A percentile compares a stretch with the other conserved stretches of the same genome.
These are phyloP conservation scores for Clonostachys solani DNA, from an alignment of 2,329 filamentous ascomycete genomes.

Conservation along the genomic window DNA sequence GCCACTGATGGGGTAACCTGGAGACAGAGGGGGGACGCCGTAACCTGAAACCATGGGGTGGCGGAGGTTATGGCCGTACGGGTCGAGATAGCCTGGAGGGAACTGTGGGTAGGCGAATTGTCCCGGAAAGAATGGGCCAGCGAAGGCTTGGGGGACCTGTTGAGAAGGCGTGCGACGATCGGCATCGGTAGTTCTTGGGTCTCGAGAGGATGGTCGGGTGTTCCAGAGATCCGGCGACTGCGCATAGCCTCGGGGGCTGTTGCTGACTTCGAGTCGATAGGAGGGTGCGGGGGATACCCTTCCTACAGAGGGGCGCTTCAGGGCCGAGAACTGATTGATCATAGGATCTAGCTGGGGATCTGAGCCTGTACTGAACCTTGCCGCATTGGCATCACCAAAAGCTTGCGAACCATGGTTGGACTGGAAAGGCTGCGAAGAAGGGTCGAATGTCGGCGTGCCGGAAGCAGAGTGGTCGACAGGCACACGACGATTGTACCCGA, in stretches of 20 bases:
- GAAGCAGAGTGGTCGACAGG: slow-evolving; percentile 21
- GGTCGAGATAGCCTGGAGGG: slow-evolving; percentile 23
- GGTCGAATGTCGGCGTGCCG: slow-evolving; percentile 16
- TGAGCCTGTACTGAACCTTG: slow-evolving; percentile 16
- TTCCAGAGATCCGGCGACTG: slow-evolving; percentile 31
- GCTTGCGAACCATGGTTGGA: slow-evolving; percentile 41
- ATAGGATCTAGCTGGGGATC: slow-evolving; percentile 23
- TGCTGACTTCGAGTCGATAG: slow-evolving; percentile 19
- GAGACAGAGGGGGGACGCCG: slow-evolving; percentile 23
- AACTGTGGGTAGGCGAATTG: slow-evolving; percentile 21
- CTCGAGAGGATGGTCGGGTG: slow-evolving; percentile 24
- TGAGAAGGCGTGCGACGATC: slow-evolving; percentile 30
- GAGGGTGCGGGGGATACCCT: slow-evolving; percentile 25
- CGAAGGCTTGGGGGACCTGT: slow-evolving; percentile 20
- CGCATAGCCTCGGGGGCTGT: slow-evolving; percentile 15
- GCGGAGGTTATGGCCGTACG: slow-evolving; percentile 27
- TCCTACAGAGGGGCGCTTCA: slow-evolving; percentile 32
- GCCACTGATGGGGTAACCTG: slow-evolving; percentile 17
- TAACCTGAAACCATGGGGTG: slow-evolving; percentile 28
- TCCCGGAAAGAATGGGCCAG: slow-evolving; percentile 21
- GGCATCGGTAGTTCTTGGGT: slow-evolving; percentile 25
- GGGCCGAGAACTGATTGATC: slow-evolving; percentile 12
- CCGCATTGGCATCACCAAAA: slow-evolving; percentile 28
- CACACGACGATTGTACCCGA: slow-evolving; percentile 24
- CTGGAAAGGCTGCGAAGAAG: slow-evolving; percentile 32